These are phyloP conservation scores for Irpex sp. DNA, from an alignment of 1,284 basidiomycete genomes.

Conservation along the genomic window DNA sequence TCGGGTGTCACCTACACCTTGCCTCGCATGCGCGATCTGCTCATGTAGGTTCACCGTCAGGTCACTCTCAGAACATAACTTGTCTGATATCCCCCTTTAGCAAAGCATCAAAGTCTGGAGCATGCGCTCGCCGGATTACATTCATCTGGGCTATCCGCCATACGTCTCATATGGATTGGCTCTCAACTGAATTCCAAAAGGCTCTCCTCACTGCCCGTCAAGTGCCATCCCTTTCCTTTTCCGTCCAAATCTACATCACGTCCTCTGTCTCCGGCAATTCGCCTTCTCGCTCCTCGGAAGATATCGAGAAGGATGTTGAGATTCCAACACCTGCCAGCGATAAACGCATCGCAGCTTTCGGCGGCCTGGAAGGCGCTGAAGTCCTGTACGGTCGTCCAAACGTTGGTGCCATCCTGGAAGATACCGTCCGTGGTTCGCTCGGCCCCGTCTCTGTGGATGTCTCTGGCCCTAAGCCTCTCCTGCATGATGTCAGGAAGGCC, in stretches of 20 bases:
- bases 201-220: conserved; percentile 26
- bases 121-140: conserved; percentile 28
- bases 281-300: neutral
- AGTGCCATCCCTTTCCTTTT: conserved; percentile 23
- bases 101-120: conserved; percentile 23
- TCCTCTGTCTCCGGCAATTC: neutral
- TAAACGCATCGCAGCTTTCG: neutral
- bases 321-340: neutral
- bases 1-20: conserved; percentile 47
- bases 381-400: conserved; percentile 23
- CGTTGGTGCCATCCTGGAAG: conserved; percentile 18
- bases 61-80: neutral
- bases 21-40: conserved; percentile 38
- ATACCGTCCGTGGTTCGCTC: conserved; percentile 18
- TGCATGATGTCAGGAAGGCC: conserved; percentile 32
- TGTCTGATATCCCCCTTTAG: conserved; percentile 6
- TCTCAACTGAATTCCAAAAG: conserved; percentile 29
- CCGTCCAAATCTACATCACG: conserved; percentile 35
- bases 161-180: conserved; percentile 38
- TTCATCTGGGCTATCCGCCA: conserved; percentile 43
- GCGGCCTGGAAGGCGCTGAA: conserved; percentile 4
- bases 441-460: conserved; percentile 33
- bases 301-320: conserved; percentile 10
- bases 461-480: conserved; percentile 40
- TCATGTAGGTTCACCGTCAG: conserved; percentile 27